Percentiles rank a stretch among this genome's conserved stretches.
Evolutionary conservation across 2,329 filamentous ascomycete species (phyloP).

Genomic region (Tolypocladium pustulatum): DNA sequence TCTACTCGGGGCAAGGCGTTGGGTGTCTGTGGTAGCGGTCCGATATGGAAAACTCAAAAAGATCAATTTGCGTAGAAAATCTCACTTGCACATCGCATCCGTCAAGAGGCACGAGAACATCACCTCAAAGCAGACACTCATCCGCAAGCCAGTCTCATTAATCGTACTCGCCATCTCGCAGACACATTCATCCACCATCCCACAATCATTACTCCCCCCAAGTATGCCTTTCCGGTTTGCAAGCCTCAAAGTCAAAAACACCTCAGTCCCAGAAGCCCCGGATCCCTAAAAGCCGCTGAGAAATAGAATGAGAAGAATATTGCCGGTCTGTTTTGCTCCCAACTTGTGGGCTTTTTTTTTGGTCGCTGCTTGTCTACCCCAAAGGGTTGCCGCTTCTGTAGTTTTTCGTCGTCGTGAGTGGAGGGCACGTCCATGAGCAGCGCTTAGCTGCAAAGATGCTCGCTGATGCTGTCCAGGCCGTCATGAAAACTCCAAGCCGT

Average conservation of each 20-base stretch:
- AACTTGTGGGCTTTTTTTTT: background rate
- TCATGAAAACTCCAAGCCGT: background rate
- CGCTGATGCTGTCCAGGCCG: background rate
- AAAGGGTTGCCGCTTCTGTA: background rate
- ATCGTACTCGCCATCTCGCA: constrained; percentile 1
- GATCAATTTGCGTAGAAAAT: background rate
- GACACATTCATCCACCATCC: background rate
- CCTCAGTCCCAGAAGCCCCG: background rate
- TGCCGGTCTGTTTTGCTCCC: background rate
- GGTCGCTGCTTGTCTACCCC: background rate
- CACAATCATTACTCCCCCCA: background rate
- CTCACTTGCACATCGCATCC: background rate
- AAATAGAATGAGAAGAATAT: background rate
- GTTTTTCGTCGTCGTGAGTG: background rate
- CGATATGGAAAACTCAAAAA: background rate
- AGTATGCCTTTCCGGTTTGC: background rate
- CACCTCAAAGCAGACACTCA: background rate
- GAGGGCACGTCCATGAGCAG: background rate
- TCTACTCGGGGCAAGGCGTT: background rate
- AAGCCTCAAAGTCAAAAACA: constrained; percentile 2
- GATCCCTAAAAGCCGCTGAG: background rate
- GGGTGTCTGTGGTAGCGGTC: background rate
- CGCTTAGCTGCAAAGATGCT: constrained; percentile 1
- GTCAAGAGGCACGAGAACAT: background rate
- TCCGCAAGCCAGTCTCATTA: constrained; percentile 3